Percentiles rank a stretch among this genome's conserved stretches.
These are phyloP conservation scores for Salvia sclarea DNA, from an alignment of 305 asterid genomes.

Conservation along the genomic window DNA sequence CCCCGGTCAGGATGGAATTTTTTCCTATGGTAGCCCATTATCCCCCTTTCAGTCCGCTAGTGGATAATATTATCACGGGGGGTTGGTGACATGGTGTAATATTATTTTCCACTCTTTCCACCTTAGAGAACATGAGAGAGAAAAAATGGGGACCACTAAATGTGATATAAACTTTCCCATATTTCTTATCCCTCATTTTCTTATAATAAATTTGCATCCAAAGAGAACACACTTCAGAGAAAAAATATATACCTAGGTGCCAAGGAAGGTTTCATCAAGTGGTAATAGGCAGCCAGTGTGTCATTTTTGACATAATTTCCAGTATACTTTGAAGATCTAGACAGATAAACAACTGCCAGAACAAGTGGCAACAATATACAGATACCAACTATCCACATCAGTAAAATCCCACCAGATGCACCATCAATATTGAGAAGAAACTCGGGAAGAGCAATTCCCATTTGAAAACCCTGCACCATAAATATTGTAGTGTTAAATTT, in stretches of 20 bases:
- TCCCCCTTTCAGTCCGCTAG: too few species aligned
- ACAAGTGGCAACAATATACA: conserved; percentile 74
- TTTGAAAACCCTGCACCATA: conserved; percentile 81
- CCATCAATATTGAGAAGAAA: conserved; percentile 77
- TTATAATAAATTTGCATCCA: too few species aligned
- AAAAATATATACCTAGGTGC: conserved; percentile 69
- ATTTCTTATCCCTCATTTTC: too few species aligned
- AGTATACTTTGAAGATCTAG: conserved; percentile 73
- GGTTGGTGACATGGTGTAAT: too few species aligned
- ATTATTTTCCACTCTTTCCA: too few species aligned
- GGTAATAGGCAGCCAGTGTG: conserved; percentile 71
- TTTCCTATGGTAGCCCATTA: too few species aligned
- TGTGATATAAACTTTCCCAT: too few species aligned
- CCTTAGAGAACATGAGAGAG: too few species aligned
- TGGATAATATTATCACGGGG: too few species aligned
- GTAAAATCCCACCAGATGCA: conserved; percentile 69
- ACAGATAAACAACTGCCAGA: conserved; percentile 65
- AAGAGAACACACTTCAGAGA: too few species aligned
- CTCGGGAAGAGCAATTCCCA: conserved; percentile 92
- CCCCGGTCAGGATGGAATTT: too few species aligned
- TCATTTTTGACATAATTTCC: conserved; percentile 80
- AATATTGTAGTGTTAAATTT: conserved; percentile 12
- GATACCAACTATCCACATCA: conserved; percentile 71
- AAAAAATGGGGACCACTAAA: too few species aligned
- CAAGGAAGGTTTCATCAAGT: conserved; percentile 85